These are phyloP conservation scores for Acacia melanoxylon DNA, from an alignment of 306 rosid genomes.

Conservation along the genomic window DNA sequence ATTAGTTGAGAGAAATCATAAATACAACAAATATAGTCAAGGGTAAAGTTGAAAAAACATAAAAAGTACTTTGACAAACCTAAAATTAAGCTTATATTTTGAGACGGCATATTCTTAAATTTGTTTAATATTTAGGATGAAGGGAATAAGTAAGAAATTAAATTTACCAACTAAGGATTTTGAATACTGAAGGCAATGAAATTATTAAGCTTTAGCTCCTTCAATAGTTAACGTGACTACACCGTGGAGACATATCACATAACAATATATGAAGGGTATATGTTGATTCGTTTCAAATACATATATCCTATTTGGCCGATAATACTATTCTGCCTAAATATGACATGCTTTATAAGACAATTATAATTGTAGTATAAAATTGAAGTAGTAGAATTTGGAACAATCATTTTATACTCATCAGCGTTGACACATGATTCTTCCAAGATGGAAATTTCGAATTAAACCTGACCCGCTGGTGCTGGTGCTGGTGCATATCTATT, in stretches of 20 bases:
- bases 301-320: not conserved
- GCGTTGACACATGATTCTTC: not conserved
- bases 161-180: not conserved
- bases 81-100: no score
- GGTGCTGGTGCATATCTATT: no score
- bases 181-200: not conserved
- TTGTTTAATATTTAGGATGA: no score
- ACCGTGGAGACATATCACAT: not conserved
- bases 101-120: no score
- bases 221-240: not conserved
- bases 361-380: no score
- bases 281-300: not conserved
- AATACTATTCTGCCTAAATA: no score
- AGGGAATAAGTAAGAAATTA: not conserved
- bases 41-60: no score
- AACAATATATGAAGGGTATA: no score
- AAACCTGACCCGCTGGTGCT: not conserved
- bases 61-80: no score
- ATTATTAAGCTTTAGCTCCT: not conserved
- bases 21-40: no score
- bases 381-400: not conserved
- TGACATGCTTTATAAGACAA: no score
- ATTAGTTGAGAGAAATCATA: no score
- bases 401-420: not conserved
- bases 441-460: not conserved